Conservation (phyloP, 1,284 basidiomycete species). For the Baeospora myosura region DNA sequence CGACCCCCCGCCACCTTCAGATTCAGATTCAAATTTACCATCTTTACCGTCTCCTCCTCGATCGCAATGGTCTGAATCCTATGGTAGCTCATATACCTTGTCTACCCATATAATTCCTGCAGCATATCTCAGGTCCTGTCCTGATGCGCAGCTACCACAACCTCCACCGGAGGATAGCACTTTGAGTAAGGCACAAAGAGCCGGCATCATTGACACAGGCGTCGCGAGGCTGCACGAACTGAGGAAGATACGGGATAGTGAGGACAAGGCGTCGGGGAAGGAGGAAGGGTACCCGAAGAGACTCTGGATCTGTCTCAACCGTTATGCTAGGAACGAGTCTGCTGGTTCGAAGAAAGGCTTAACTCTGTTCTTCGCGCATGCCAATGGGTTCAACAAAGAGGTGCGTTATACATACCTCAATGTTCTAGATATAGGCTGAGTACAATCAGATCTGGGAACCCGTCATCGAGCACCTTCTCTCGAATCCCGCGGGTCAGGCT, state of each 20-base stretch:
- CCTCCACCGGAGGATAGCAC: constrained; percentile 19
- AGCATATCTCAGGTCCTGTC: constrained; percentile 53
- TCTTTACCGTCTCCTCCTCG: background rate
- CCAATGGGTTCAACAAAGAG: constrained; percentile 82
- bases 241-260: constrained; percentile 17
- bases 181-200: constrained; percentile 28
- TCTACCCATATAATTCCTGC: constrained; percentile 73
- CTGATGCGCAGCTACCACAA: constrained; percentile 35
- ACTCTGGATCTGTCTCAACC: constrained; percentile 51
- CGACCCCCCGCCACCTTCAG: too few species aligned
- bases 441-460: constrained; percentile 60
- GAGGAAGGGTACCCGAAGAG: constrained; percentile 31
- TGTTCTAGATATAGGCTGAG: background rate
- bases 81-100: constrained; percentile 22
- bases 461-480: constrained; percentile 41
- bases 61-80: background rate
- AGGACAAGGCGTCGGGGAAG: constrained; percentile 16
- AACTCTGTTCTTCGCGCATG: constrained; percentile 71
- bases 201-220: constrained; percentile 15
- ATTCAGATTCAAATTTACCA: too few species aligned
- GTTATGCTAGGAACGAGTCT: constrained; percentile 34
- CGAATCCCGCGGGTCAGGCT: constrained; percentile 21
- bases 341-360: constrained; percentile 28
- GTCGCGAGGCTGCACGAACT: constrained; percentile 20
- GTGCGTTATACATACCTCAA: constrained; percentile 27